Base-by-base conservation (phyloP, 495 filamentous ascomycete genomes). In the Elasticomyces elasticus region DNA sequence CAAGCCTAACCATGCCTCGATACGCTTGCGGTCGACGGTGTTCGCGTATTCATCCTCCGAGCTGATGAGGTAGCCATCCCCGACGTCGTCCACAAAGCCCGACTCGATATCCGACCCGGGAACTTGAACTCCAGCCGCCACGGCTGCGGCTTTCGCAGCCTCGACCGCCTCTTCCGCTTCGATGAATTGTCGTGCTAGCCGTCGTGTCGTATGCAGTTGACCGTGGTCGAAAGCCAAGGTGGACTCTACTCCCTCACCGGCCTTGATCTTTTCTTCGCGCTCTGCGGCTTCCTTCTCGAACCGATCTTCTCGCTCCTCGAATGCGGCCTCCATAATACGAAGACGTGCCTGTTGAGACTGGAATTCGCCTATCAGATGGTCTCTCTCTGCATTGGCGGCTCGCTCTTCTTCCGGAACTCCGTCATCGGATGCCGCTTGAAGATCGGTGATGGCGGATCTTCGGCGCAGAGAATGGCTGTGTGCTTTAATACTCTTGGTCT, bases 11-110 rank as follows among this genome's bases (percentile, higher is more conserved):
- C 40, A 43, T 19, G 13, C 13, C 20, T 43, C 40, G n/a, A 43
- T 43, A 17, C 10, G 19, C 6, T 6, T 20, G 17, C 24, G 6
- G 20, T 24, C 11, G n/a, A 19, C 28, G 15, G 4, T 12, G 6
- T 7, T 23, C 20, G 15, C 6, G 24, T 38, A 5, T 5, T 43
- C 28, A n/a, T 41, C 49, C 10, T 41, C 49, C 12, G 17, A 26
- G 24, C 49, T 51, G 11, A 25, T 5, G 3, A n/a, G 5, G 20
- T 51, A 51, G 9, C 49, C 49, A 17, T 41, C 49, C 20, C 41
- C 20, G n/a, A 51, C 49, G 15, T 40, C 31, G 19, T 51, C 49
- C 13, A 51, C 49, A 19, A 51, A 51, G 49, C 49, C 49, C 13
- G 49, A 51, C 24, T 20, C 37, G 13, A 52, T 19, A 19, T 52